A percentile compares a stretch with the other conserved stretches of the same genome.
Evolutionary conservation across 306 rosid genomes (phyloP).

Genomic region (Dalbergia cochinchinensis): DNA sequence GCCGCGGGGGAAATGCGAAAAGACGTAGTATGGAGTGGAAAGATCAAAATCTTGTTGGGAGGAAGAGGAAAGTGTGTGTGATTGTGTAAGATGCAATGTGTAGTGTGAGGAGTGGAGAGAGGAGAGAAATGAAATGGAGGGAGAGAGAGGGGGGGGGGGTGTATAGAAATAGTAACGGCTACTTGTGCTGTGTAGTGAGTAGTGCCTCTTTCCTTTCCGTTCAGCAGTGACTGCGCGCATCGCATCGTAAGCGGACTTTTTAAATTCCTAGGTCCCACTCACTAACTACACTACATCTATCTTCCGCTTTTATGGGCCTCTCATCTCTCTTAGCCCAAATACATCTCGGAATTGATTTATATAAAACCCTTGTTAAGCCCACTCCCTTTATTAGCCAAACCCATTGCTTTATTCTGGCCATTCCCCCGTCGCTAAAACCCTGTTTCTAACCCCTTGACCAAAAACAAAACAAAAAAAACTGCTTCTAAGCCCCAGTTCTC

Average conservation of each 20-base stretch:
- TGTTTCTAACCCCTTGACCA: too few relatives aligned
- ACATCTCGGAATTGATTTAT: too few relatives aligned
- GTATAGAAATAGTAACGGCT: conserved; percentile 55
- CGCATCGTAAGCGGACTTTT: conserved; percentile 40
- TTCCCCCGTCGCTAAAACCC: too few relatives aligned
- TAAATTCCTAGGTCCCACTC: conserved; percentile 50
- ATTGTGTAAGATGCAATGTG: neutral
- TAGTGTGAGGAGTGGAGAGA: neutral
- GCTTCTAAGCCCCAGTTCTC: too few relatives aligned
- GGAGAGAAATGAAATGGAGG: neutral
- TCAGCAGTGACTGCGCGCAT: conserved; percentile 48
- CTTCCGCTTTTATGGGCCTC: conserved; percentile 9
- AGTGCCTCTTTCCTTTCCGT: conserved; percentile 44
- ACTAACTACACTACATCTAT: neutral
- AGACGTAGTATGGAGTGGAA: conserved; percentile 33
- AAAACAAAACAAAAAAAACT: too few relatives aligned
- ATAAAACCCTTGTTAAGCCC: neutral
- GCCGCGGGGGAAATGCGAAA: neutral
- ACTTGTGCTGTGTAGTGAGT: conserved; percentile 32
- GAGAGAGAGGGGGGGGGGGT: too few relatives aligned
- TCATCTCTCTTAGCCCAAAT: too few relatives aligned
- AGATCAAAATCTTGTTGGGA: neutral
- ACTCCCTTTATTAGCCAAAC: neutral
- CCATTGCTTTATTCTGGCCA: too few relatives aligned
- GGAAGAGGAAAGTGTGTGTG: neutral